phyloP scores from a whole-genome alignment of 306 rosid genomes.

The Herpetospermum pedunculosum region DNA sequence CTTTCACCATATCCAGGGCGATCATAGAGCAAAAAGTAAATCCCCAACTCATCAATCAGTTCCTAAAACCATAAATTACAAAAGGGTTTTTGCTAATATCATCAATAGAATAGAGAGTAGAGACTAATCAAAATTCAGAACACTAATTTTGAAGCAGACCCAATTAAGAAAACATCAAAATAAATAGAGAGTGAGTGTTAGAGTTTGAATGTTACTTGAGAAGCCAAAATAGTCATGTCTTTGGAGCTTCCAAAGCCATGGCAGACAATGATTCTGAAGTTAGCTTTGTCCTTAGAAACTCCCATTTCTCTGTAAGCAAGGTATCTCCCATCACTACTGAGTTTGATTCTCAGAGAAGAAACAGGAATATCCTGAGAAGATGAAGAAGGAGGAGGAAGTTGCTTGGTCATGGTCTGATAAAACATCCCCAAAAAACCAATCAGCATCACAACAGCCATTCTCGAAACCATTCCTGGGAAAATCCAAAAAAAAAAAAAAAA shows the following conservation, averaged over 20 bases:
- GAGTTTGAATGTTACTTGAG: conserved; percentile 31
- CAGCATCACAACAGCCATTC: conserved; percentile 35
- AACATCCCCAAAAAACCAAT: conserved; percentile 66
- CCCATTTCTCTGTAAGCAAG: conserved; percentile 40
- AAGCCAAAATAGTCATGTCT: conserved; percentile 37
- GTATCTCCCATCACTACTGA: conserved; percentile 33
- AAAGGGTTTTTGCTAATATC: background rate
- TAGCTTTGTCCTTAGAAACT: conserved; percentile 21
- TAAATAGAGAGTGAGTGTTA: background rate
- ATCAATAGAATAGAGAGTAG: background rate
- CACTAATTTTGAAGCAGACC: background rate
- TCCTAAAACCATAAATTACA: conserved; percentile 38
- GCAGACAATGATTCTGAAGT: conserved; percentile 27
- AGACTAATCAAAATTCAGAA: background rate
- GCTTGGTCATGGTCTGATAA: conserved; percentile 44
- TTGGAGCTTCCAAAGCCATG: conserved; percentile 60
- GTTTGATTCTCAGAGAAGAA: conserved; percentile 28
- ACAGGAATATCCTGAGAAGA: conserved; percentile 10
- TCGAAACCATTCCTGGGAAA: conserved; percentile 36
- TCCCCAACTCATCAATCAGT: conserved; percentile 55
- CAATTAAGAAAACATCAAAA: background rate
- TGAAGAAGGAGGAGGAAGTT: conserved; percentile 16
- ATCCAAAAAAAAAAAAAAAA: background rate
- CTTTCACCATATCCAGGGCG: conserved; percentile 94
- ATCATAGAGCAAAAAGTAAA: conserved; percentile 67